Evolutionary conservation across 2,329 filamentous ascomycete genomes (phyloP).

Genomic region (Sarocladium kiliense): DNA sequence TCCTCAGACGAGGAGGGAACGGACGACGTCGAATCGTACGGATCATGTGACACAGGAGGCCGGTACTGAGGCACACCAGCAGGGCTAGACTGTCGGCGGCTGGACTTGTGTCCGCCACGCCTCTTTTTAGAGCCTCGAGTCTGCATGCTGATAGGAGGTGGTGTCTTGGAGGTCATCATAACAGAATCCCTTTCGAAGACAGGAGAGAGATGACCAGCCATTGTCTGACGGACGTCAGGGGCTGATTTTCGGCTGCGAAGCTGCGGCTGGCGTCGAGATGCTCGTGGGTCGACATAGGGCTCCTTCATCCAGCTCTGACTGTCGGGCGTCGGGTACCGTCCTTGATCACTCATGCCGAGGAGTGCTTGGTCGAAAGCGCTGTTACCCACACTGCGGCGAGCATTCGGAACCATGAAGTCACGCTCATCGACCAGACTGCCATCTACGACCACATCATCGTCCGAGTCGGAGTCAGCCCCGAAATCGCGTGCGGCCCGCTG

Average conservation of each 20-base stretch:
- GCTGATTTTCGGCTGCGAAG: conserved; percentile 15
- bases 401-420: conserved; percentile 2
- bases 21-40: background rate
- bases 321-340: background rate
- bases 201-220: conserved; percentile 12
- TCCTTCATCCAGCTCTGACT: background rate
- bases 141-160: conserved; percentile 38
- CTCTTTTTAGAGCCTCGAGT: conserved; percentile 28
- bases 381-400: conserved; percentile 19
- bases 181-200: conserved; percentile 11
- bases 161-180: conserved; percentile 27
- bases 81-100: conserved; percentile 11
- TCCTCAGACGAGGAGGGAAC: background rate
- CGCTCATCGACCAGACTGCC: background rate
- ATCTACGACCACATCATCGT: conserved; percentile 8
- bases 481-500: background rate
- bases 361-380: conserved; percentile 23
- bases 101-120: conserved; percentile 14
- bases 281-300: conserved; percentile 1
- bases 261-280: background rate
- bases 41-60: background rate
- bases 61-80: background rate
- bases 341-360: conserved; percentile 3
- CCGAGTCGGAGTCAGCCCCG: background rate
- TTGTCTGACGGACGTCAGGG: conserved; percentile 19